Percentiles rank a stretch among this genome's conserved stretches.
Evolutionary conservation across 352 stramenopile species (phyloP).

Genomic region (Pythium grandisporangium): DNA sequence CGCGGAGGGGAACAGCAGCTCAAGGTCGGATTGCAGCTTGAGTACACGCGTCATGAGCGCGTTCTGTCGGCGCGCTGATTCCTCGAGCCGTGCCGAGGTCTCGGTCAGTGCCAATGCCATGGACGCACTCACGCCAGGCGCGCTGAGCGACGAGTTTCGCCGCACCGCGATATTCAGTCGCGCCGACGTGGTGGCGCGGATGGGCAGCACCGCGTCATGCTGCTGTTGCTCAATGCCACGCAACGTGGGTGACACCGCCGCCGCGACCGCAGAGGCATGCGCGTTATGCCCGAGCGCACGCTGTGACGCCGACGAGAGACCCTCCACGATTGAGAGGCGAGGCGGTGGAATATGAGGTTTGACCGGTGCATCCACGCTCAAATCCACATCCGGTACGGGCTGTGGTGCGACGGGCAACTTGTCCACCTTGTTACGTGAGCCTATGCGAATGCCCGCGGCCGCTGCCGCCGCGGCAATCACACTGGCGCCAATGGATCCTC

Average conservation of each 20-base stretch:
- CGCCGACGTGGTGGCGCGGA: constrained; percentile 20
- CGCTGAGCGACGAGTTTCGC: constrained; percentile 12
- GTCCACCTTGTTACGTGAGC: too few relatives aligned
- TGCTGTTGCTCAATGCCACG: constrained; percentile 15
- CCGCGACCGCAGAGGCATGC: not conserved
- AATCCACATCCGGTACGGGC: not conserved
- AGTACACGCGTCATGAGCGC: constrained; percentile 27
- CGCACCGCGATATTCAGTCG: constrained; percentile 23
- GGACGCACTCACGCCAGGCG: constrained; percentile 12
- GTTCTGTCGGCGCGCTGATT: constrained; percentile 34
- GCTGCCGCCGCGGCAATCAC: too few relatives aligned
- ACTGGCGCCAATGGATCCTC: too few relatives aligned
- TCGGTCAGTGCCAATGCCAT: constrained; percentile 40
- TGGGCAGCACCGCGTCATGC: constrained; percentile 13
- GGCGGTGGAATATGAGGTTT: not conserved
- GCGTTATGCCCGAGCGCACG: constrained; percentile 7
- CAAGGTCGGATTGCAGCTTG: constrained; percentile 24
- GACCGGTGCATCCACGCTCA: too few relatives aligned
- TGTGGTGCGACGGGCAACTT: constrained; percentile 3
- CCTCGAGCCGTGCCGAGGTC: constrained; percentile 25
- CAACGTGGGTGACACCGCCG: too few relatives aligned
- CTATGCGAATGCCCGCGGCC: too few relatives aligned
- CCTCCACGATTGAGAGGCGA: not conserved
- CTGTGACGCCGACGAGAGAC: not conserved
- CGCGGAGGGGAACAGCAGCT: constrained; percentile 2